phyloP scores from a whole-genome alignment of 768 basidiomycete genomes.

The Mycena filopes region DNA sequence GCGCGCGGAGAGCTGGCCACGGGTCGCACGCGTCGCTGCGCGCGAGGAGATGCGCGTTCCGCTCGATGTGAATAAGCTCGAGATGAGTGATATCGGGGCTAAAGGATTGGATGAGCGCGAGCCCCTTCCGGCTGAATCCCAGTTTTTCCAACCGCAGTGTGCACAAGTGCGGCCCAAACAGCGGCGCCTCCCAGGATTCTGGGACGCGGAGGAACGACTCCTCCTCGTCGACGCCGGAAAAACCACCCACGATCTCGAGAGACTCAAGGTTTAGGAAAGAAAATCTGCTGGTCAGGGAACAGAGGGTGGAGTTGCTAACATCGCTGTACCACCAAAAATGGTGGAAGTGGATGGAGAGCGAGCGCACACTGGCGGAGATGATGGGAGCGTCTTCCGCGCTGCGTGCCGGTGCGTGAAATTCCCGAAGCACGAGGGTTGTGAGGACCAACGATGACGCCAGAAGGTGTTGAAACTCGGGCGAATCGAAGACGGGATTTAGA shows the following conservation, averaged over 20 bases:
- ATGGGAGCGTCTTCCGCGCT: neutral
- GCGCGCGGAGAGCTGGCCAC: conserved; percentile 4
- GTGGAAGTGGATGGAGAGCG: conserved; percentile 1
- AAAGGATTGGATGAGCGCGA: conserved; percentile 10
- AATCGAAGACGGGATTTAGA: neutral
- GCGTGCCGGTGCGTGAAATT: neutral
- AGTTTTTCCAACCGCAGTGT: conserved; percentile 12
- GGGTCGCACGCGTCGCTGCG: neutral
- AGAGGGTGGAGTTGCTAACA: neutral
- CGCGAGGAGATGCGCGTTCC: neutral
- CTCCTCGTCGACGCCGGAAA: neutral
- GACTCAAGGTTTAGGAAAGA: conserved; percentile 11
- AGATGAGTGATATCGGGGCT: neutral
- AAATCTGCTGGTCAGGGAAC: neutral
- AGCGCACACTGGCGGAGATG: neutral
- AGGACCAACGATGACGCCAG: neutral
- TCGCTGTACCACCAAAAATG: neutral
- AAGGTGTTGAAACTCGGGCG: neutral
- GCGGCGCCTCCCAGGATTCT: neutral
- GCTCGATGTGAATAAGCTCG: neutral
- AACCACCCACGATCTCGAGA: conserved; percentile 15
- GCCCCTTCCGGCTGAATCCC: neutral
- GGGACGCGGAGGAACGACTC: neutral
- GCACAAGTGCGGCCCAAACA: conserved; percentile 10
- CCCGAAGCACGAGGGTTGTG: conserved; percentile 1